These are phyloP conservation scores for Suillus subaureus DNA, from an alignment of 768 basidiomycete species.

Conservation along the genomic window DNA sequence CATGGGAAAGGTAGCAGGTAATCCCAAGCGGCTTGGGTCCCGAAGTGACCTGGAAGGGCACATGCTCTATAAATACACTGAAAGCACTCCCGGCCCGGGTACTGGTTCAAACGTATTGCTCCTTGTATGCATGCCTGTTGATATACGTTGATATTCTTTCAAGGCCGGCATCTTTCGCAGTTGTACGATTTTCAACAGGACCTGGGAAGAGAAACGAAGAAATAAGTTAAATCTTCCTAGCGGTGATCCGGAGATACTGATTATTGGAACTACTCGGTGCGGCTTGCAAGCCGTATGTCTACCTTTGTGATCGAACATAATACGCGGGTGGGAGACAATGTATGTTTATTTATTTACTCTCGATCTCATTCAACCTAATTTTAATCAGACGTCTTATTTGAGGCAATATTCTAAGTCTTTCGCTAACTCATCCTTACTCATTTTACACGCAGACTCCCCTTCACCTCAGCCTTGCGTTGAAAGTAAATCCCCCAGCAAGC, in stretches of 20 bases:
- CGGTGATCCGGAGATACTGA: conserved; percentile 54
- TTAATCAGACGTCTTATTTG: conserved; percentile 56
- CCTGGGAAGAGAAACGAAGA: conserved; percentile 51
- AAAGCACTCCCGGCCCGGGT: conserved; percentile 51
- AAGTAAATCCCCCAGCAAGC: conserved; percentile 33
- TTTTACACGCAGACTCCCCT: conserved; percentile 44
- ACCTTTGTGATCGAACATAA: conserved; percentile 58
- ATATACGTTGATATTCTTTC: background rate
- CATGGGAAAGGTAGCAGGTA: conserved; percentile 54
- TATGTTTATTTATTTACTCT: conserved; percentile 14
- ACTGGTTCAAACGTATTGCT: conserved; percentile 12
- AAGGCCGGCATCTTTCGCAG: conserved; percentile 43
- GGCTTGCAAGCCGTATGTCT: conserved; percentile 57
- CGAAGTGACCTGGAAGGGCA: conserved; percentile 52
- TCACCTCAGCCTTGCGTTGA: conserved; percentile 49
- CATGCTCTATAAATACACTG: conserved; percentile 55
- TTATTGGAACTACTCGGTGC: conserved; percentile 67
- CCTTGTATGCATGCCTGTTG: background rate
- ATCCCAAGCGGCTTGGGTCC: conserved; percentile 40
- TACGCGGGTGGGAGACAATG: conserved; percentile 49
- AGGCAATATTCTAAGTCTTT: conserved; percentile 35
- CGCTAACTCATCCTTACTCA: background rate
- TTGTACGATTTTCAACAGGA: conserved; percentile 42
- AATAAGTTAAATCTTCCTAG: conserved; percentile 46
- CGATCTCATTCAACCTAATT: conserved; percentile 28